phyloP scores from a whole-genome alignment of 2,329 filamentous ascomycete species.

The Xylariaceae sp. region DNA sequence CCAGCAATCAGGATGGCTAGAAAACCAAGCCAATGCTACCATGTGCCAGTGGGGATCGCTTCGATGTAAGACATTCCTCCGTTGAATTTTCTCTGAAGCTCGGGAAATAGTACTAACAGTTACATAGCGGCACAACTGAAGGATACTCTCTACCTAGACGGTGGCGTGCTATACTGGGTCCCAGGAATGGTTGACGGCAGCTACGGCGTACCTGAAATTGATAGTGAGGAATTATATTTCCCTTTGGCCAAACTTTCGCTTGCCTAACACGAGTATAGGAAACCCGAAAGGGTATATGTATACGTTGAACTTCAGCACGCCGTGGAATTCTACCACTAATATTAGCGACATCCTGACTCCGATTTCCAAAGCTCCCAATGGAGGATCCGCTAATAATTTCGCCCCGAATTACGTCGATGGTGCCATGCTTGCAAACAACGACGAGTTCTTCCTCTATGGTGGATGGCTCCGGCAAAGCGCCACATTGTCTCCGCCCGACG shows the following conservation, averaged over 20 bases:
- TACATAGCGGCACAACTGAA: constrained; percentile 34
- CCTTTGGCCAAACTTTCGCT: background rate
- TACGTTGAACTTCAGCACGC: constrained; percentile 53
- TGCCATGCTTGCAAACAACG: constrained; percentile 60
- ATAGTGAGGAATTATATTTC: constrained; percentile 38
- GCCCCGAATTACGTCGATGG: constrained; percentile 59
- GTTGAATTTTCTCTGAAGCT: background rate
- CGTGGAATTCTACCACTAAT: constrained; percentile 53
- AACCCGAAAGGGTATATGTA: constrained; percentile 52
- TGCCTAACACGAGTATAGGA: constrained; percentile 34
- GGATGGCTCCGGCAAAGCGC: constrained; percentile 43
- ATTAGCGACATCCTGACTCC: constrained; percentile 47
- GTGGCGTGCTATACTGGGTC: constrained; percentile 53
- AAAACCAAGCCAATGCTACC: constrained; percentile 50
- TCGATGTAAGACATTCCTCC: constrained; percentile 29
- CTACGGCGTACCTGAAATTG: constrained; percentile 23
- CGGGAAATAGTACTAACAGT: constrained; percentile 27
- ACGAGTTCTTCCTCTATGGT: constrained; percentile 62
- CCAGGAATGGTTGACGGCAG: constrained; percentile 45
- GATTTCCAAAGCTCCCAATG: constrained; percentile 43
- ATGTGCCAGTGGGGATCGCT: constrained; percentile 55
- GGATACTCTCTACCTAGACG: constrained; percentile 64
- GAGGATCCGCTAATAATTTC: constrained; percentile 45
- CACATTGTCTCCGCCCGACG: constrained; percentile 36
- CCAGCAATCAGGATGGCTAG: constrained; percentile 47